A percentile compares a stretch with the other conserved stretches of the same genome.
phyloP scores from a whole-genome alignment of 345 rosid genomes.

The Sapria himalayana region DNA sequence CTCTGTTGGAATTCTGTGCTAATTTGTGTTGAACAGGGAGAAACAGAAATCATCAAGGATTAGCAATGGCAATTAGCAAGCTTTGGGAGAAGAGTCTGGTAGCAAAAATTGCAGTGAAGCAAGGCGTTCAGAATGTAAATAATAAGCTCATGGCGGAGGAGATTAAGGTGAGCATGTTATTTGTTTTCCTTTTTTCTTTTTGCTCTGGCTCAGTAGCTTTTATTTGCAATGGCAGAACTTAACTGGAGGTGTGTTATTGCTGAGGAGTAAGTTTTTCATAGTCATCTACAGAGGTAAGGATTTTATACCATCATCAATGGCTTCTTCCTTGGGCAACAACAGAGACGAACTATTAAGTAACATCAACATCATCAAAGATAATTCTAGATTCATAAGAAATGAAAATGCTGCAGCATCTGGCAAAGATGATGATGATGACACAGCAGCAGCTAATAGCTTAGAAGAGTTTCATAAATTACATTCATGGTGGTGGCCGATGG shows the following conservation, averaged over 20 bases:
- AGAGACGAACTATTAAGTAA: too few relatives aligned
- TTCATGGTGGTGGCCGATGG: too few relatives aligned
- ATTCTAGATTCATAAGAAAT: too few relatives aligned
- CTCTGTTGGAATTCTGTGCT: slow-evolving; percentile 8
- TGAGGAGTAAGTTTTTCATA: slow-evolving; percentile 78
- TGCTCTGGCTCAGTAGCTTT: background rate
- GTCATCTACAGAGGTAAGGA: slow-evolving; percentile 97
- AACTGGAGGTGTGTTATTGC: slow-evolving; percentile 87
- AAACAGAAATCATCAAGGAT: slow-evolving; percentile 90
- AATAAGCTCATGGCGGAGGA: slow-evolving; percentile 96
- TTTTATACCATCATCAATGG: slow-evolving; percentile 76
- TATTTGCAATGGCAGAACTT: slow-evolving; percentile 21
- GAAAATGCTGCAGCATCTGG: too few relatives aligned
- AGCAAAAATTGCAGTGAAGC: slow-evolving; percentile 79
- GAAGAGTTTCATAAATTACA: too few relatives aligned
- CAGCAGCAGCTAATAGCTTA: too few relatives aligned
- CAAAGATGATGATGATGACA: too few relatives aligned
- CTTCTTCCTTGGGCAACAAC: slow-evolving; percentile 51
- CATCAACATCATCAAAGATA: too few relatives aligned
- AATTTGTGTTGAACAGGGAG: slow-evolving; percentile 48
- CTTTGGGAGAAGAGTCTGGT: slow-evolving; percentile 88
- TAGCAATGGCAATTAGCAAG: slow-evolving; percentile 68
- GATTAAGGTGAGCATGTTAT: slow-evolving; percentile 54
- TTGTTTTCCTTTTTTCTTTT: background rate
- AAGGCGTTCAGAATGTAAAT: slow-evolving; percentile 94